Evolutionary conservation across 2,329 filamentous ascomycete genomes (phyloP), one percentile per base, ranked within the genome.

Genomic region (Achaetomium macrosporum): DNA sequence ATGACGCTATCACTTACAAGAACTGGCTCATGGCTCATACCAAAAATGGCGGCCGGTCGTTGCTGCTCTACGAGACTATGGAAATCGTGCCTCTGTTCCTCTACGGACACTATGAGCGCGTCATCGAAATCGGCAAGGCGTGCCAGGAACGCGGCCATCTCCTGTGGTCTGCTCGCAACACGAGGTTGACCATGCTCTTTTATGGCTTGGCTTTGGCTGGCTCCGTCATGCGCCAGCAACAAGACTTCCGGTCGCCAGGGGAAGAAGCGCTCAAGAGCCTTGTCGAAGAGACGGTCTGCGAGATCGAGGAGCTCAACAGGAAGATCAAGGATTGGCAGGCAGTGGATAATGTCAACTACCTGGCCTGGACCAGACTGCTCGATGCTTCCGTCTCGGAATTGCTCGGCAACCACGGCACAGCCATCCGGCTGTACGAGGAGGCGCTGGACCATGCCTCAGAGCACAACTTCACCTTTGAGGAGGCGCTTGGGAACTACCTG

Each of bases 401-500:
- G 51, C 71, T 73, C 5, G 69, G 69, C 8, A 70, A 84, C 33
- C 76, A 82, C 55, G 82, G 79, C 3, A 64, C 68, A 2, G 82
- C 85, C 8, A 74, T 90, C 33, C 72, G 72, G 20, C 71, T 78
- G 42, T 91, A 89, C 62, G 88, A 92, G 64, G 75, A 81, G 56
- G 82, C 84, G 7, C 69, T 90, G 53, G 86, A 91, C 61, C 87
- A 90, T 62, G 81, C 84, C 12, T 76, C 86, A 17, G 76, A 86
- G 51, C 77, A 88, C 60, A 76, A 76, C 41, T 85, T 87, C 57
- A 63, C 78, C 2, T 78, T 90, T 46, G 87, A 91, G 55, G 85
- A 90, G 65, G 87, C 84, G 0, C 73, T 90, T 1, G 81, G 82
- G 15, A 85, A 87, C 63, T 87, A 88, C 64, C 73, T 90, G 30